Evolutionary conservation across 176 grass and related monocot genomes (phyloP), one percentile per base, ranked within the genome.

Genomic region (Dactylis glomerata): DNA sequence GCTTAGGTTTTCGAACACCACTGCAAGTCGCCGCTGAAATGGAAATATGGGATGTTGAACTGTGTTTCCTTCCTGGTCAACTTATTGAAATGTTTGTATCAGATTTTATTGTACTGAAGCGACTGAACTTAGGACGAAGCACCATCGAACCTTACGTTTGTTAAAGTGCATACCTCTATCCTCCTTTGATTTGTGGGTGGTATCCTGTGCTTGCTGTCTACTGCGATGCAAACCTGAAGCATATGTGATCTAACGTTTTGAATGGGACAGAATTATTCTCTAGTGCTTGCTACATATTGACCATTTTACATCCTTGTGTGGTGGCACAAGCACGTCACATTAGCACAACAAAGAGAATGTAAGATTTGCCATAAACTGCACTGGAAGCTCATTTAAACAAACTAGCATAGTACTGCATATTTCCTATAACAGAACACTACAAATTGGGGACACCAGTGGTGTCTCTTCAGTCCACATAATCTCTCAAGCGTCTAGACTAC

Each of bases 361-460:
- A 34, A 11, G 20, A 81, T 55, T 76, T 56, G 1, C 45, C 26
- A 22, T 81, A 41, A 7, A 41, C 24, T 51, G 42, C 24, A 31
- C 20, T 8, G 36, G 24, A 23, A 78, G 22, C 16, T 24, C 37
- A 19, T 47, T 61, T 14, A 10, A 47, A 20, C 17, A 28, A 23
- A 32, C 11, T 1, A 17, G 16, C 11, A 27, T 26, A 5, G 3
- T 22, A 6, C 9, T 0, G 13, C 78, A 27, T 30, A 77, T 69
- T 69, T 77, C 10, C 10, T 51, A 51, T 57, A 85, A 81, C 32
- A 68, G 10, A 55, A 33, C 56, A 78, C 79, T 73, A 44, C 55
- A 86, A 64, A 72, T 1, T 27, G 32, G 63, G 19, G 49, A 10
- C 23, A 75, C 12, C 9, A 17, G 49, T 6, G 22, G 46, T 78